A percentile compares a stretch with the other conserved stretches of the same genome.
Evolutionary conservation across 1,284 basidiomycete genomes (phyloP).

Genomic region (Volvariella volvacea): DNA sequence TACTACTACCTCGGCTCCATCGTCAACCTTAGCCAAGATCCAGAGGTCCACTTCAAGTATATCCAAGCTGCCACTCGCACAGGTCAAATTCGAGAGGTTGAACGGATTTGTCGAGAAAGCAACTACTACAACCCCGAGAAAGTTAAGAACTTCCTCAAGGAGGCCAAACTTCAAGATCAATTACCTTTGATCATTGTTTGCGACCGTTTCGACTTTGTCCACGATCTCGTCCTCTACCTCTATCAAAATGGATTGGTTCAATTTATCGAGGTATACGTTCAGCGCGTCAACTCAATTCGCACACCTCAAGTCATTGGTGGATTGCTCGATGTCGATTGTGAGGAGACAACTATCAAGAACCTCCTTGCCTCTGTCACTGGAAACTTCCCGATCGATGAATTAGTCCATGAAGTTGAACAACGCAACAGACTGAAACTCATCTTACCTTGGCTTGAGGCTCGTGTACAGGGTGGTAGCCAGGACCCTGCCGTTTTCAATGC

Average conservation of each 20-base stretch:
- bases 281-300: conserved; percentile 94
- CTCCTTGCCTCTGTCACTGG: conserved; percentile 92
- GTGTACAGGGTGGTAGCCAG: conserved; percentile 88
- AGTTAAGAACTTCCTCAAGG: conserved; percentile 99
- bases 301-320: conserved; percentile 99
- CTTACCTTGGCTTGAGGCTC: conserved; percentile 92
- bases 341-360: conserved; percentile 93
- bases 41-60: conserved; percentile 99
- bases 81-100: conserved; percentile 97
- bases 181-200: conserved; percentile 99
- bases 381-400: conserved; percentile 96
- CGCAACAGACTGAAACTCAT: conserved; percentile 96
- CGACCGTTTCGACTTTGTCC: conserved; percentile 99
- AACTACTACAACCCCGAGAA: conserved; percentile 99
- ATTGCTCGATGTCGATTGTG: conserved; percentile 96
- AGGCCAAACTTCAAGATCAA: conserved; percentile 95
- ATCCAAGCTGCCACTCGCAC: conserved; percentile 99
- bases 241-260: conserved; percentile 97
- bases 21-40: conserved; percentile 94
- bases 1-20: conserved; percentile 88
- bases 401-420: conserved; percentile 96
- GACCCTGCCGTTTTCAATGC: conserved; percentile 95
- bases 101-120: conserved; percentile 96
- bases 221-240: conserved; percentile 97
- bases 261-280: conserved; percentile 99